These are phyloP conservation scores for Thelephora terrestris DNA, from an alignment of 1,284 basidiomycete genomes.

Conservation along the genomic window DNA sequence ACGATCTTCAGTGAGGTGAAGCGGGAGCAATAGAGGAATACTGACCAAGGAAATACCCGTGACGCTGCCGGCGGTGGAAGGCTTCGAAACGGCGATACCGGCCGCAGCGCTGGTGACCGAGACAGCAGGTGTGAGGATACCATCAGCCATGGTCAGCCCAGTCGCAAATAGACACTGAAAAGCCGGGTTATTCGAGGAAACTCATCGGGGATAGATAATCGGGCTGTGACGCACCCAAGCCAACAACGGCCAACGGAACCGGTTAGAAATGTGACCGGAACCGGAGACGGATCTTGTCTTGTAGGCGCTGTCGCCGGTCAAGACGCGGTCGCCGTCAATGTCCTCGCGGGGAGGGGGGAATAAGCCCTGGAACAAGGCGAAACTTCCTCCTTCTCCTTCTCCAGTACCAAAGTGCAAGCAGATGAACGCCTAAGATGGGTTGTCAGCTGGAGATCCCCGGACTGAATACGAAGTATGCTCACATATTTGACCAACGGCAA, in stretches of 20 bases:
- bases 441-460: slow-evolving; percentile 1
- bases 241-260: slow-evolving; percentile 37
- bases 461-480: slow-evolving; percentile 14
- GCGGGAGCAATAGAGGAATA: background rate
- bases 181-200: background rate
- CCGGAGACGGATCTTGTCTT: slow-evolving; percentile 9
- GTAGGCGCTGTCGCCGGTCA: slow-evolving; percentile 36
- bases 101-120: slow-evolving; percentile 60
- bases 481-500: slow-evolving; percentile 62
- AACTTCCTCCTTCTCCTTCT: slow-evolving; percentile 58
- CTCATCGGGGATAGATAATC: slow-evolving; percentile 1
- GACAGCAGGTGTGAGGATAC: slow-evolving; percentile 55
- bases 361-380: slow-evolving; percentile 52
- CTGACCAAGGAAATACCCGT: slow-evolving; percentile 49
- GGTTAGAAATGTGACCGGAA: slow-evolving; percentile 16
- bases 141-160: slow-evolving; percentile 54
- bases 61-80: slow-evolving; percentile 34
- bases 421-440: slow-evolving; percentile 35
- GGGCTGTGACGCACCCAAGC: slow-evolving; percentile 33
- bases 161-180: slow-evolving; percentile 28
- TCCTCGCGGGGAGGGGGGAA: slow-evolving; percentile 39
- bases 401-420: slow-evolving; percentile 47
- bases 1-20: background rate
- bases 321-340: slow-evolving; percentile 40
- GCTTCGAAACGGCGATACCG: slow-evolving; percentile 55